Conservation (phyloP, 2,329 filamentous ascomycete species). For the Aspergillus sp. region DNA sequence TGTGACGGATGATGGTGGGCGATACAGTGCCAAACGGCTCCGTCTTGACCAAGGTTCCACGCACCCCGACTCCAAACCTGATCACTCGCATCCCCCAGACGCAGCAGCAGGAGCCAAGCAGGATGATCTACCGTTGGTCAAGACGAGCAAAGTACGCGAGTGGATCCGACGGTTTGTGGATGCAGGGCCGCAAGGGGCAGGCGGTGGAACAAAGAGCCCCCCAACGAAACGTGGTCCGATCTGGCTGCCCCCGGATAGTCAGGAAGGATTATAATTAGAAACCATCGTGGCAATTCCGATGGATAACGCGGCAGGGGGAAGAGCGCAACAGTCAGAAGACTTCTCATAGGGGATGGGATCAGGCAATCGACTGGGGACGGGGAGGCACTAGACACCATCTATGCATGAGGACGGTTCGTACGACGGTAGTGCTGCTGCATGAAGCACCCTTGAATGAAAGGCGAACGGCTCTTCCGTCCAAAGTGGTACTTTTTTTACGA, state of each 20-base stretch:
- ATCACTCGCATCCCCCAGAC: no score
- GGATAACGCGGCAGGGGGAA: neutral
- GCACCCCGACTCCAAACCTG: no score
- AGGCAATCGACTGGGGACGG: no score
- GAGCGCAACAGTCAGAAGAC: neutral
- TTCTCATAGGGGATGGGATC: no score
- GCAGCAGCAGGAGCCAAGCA: constrained; percentile 18
- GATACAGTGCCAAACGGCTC: constrained; percentile 57
- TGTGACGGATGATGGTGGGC: constrained; percentile 53
- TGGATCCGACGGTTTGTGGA: constrained; percentile 75
- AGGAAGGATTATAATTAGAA: constrained; percentile 19
- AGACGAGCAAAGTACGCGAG: constrained; percentile 65
- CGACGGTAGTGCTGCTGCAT: no score
- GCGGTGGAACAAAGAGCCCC: constrained; percentile 18
- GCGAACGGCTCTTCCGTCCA: neutral
- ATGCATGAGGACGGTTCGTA: no score
- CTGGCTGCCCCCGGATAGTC: constrained; percentile 18
- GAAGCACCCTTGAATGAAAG: neutral
- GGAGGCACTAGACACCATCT: no score
- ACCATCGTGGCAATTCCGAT: neutral
- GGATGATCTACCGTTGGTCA: constrained; percentile 56
- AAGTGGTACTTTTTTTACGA: neutral
- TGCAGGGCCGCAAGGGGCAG: constrained; percentile 29
- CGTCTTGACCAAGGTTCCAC: neutral
- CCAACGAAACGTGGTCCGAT: constrained; percentile 6